A percentile compares a stretch with the other conserved stretches of the same genome.
Conservation (phyloP, 805 yeast genomes). For the Hanseniaspora guilliermondii region DNA sequence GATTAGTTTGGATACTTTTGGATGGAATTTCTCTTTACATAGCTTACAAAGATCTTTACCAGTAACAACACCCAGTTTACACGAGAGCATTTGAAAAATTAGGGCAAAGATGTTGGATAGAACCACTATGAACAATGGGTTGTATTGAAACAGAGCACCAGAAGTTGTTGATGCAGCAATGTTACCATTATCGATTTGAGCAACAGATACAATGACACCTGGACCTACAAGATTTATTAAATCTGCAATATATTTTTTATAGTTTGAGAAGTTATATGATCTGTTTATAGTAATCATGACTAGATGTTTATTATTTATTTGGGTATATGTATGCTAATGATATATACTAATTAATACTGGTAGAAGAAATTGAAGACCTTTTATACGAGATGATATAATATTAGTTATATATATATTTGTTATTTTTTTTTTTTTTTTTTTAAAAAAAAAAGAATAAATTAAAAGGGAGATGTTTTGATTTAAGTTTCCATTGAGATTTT, state of each 20-base stretch:
- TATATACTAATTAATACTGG: too few relatives aligned
- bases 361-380: too few relatives aligned
- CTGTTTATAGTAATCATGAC: neutral
- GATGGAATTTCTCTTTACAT: slow-evolving; percentile 49
- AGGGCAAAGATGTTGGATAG: slow-evolving; percentile 78
- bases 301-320: neutral
- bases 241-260: slow-evolving; percentile 8
- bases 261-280: neutral
- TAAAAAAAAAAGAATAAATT: too few relatives aligned
- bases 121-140: slow-evolving; percentile 57
- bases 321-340: too few relatives aligned
- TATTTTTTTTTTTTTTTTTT: too few relatives aligned
- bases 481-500: too few relatives aligned
- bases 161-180: slow-evolving; percentile 82
- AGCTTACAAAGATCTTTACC: slow-evolving; percentile 81
- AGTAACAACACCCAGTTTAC: slow-evolving; percentile 78
- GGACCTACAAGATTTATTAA: slow-evolving; percentile 10
- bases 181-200: slow-evolving; percentile 91
- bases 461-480: too few relatives aligned
- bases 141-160: slow-evolving; percentile 68
- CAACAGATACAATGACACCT: slow-evolving; percentile 48
- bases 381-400: too few relatives aligned
- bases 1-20: slow-evolving; percentile 25
- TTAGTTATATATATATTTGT: too few relatives aligned
- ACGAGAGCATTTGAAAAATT: slow-evolving; percentile 67